phyloP scores from a whole-genome alignment of 257 asterid genomes.

The Ilex asprella region DNA sequence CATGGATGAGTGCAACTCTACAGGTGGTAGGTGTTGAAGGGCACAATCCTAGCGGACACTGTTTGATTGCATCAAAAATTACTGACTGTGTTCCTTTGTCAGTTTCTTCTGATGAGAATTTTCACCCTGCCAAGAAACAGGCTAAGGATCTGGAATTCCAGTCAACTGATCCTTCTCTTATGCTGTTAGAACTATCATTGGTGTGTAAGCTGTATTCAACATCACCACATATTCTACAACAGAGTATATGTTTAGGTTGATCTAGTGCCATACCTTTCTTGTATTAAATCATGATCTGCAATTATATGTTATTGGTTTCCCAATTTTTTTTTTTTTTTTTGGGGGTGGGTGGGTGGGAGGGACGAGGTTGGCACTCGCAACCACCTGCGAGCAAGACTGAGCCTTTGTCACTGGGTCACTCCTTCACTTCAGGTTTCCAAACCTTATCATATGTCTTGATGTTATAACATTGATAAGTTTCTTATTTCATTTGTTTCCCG shows the following conservation, averaged over 20 bases:
- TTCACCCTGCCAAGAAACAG: conserved; percentile 60
- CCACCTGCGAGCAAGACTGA: too few relatives aligned
- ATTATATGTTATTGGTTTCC: too few relatives aligned
- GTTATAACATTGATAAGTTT: too few relatives aligned
- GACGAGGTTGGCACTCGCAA: too few relatives aligned
- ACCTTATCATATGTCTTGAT: too few relatives aligned
- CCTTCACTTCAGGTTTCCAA: too few relatives aligned
- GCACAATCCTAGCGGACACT: conserved; percentile 95
- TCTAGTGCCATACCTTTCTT: neutral
- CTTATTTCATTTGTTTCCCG: too few relatives aligned
- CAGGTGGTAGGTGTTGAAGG: conserved; percentile 96
- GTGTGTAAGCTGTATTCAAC: conserved; percentile 35
- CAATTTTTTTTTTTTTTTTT: too few relatives aligned
- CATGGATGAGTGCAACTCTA: conserved; percentile 11
- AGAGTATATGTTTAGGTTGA: conserved; percentile 1
- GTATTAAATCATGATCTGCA: too few relatives aligned
- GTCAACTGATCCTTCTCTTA: conserved; percentile 30
- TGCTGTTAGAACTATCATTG: conserved; percentile 57
- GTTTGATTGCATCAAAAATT: conserved; percentile 81
- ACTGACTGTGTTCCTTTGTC: conserved; percentile 55
- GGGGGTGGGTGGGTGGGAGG: too few relatives aligned
- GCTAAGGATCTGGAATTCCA: conserved; percentile 45
- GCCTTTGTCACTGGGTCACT: too few relatives aligned
- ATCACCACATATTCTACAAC: conserved; percentile 1
- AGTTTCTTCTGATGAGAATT: conserved; percentile 36